Evolutionary conservation across 2,329 filamentous ascomycete genomes (phyloP), one percentile per base, ranked within the genome.

Genomic region (Colletotrichum brevisporum): DNA sequence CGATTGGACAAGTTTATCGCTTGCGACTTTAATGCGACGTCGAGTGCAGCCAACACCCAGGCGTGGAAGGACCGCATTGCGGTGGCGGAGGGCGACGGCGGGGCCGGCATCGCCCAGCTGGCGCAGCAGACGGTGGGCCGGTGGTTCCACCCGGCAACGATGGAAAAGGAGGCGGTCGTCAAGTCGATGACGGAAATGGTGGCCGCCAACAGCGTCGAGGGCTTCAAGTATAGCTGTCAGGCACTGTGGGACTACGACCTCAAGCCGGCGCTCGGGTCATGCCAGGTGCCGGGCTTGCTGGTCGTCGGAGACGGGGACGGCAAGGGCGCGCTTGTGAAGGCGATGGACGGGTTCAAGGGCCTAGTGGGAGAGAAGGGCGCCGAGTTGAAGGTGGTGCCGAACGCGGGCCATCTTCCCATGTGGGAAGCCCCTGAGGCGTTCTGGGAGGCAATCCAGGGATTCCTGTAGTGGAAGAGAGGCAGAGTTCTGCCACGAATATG

Each of bases 361-460:
- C 77, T 82, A 18, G 78, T 94, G 50, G 90, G 91, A 0, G 78
- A 82, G 10, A 77, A 79, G 0, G 88, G 86, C 0, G 86, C 86
- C 0, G 85, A 88, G 67, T 85, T 94, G 72, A 89, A 86, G 76
- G 79, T 92, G 66, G 87, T 97, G 10, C 88, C 92, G 0, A 82
- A 86, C 9, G 90, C 93, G 0, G 94, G 94, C 0, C 94, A 97
- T 82, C 80, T 97, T 75, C 94, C 94, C 0, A 97, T 97, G 93
- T 90, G 90, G 55, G 94, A 97, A 80, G 87, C 89, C 72, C 90
- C 92, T 0, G 80, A 84, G 65, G 89, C 85, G 4, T 94, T 95
- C 77, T 91, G 91, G 76, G 82, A 86, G 31, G 88, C 88, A 53
- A 83, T 95, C 2, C 81, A 83, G 50, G 82, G 78, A 9, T 93